Percentiles rank a stretch among this genome's conserved stretches.
Evolutionary conservation across 2,329 filamentous ascomycete species (phyloP).

Genomic region (Coleophoma crateriformis): DNA sequence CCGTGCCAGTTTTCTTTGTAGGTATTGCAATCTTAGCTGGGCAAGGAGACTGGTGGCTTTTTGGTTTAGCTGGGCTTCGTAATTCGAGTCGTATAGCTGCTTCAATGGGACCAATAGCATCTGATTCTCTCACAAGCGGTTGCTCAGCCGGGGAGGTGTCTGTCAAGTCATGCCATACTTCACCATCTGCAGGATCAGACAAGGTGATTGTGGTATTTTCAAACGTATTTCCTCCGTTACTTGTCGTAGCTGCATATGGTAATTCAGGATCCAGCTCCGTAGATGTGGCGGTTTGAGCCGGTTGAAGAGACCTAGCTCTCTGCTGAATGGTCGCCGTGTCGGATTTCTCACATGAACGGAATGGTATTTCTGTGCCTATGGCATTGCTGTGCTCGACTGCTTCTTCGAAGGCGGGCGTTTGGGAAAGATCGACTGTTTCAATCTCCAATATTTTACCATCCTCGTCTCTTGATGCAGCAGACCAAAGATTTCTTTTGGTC

Average conservation of each 20-base stretch:
- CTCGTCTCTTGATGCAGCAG: constrained; percentile 59
- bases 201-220: neutral
- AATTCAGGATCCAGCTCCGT: neutral
- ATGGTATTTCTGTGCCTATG: neutral
- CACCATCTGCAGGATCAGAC: neutral
- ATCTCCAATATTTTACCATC: constrained; percentile 57
- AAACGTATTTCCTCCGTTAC: too few relatives aligned
- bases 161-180: constrained; percentile 17
- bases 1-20: neutral
- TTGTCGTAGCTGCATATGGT: too few relatives aligned
- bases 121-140: neutral
- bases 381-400: neutral
- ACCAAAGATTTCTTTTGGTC: constrained; percentile 53
- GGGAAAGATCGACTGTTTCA: constrained; percentile 49
- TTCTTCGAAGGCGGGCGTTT: constrained; percentile 18
- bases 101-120: constrained; percentile 6
- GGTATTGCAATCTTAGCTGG: neutral
- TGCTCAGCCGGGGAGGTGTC: neutral
- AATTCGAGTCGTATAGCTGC: constrained; percentile 8
- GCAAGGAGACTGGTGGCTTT: neutral
- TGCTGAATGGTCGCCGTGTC: neutral
- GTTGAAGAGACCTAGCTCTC: neutral
- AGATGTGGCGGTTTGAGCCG: neutral
- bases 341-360: too few relatives aligned
- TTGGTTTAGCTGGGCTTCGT: constrained; percentile 7